These are phyloP conservation scores for Viola pubescens DNA, from an alignment of 441 rosid genomes.

Conservation along the genomic window DNA sequence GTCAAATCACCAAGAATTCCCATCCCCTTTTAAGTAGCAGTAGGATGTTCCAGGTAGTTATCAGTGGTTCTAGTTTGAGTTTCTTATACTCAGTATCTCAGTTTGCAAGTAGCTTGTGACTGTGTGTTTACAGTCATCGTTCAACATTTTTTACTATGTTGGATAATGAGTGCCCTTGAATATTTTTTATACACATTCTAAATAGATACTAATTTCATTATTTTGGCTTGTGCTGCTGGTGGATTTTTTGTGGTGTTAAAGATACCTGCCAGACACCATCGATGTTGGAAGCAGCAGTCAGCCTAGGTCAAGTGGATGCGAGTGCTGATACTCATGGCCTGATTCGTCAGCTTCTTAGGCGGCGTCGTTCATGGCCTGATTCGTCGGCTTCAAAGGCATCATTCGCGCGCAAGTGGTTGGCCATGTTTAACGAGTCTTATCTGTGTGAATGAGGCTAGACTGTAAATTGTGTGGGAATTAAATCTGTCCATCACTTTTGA, in stretches of 20 bases:
- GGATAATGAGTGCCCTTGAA: too few species aligned
- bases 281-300: slow-evolving; percentile 71
- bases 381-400: slow-evolving; percentile 12
- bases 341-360: slow-evolving; percentile 14
- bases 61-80: too few species aligned
- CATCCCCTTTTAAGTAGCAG: background rate
- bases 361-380: background rate
- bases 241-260: slow-evolving; percentile 18
- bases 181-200: too few species aligned
- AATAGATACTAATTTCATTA: background rate
- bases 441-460: slow-evolving; percentile 19
- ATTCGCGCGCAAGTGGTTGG: slow-evolving; percentile 11
- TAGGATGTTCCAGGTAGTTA: too few species aligned
- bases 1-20: background rate
- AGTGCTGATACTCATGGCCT: slow-evolving; percentile 36
- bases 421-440: slow-evolving; percentile 10
- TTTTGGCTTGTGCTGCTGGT: slow-evolving; percentile 6
- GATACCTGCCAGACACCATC: slow-evolving; percentile 87
- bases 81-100: background rate
- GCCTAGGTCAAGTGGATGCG: slow-evolving; percentile 73
- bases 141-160: too few species aligned
- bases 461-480: slow-evolving; percentile 34
- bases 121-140: background rate
- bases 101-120: background rate
- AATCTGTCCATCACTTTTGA: slow-evolving; percentile 15